phyloP scores from a whole-genome alignment of 805 yeast species.

The Yamadazyma nakazawae region DNA sequence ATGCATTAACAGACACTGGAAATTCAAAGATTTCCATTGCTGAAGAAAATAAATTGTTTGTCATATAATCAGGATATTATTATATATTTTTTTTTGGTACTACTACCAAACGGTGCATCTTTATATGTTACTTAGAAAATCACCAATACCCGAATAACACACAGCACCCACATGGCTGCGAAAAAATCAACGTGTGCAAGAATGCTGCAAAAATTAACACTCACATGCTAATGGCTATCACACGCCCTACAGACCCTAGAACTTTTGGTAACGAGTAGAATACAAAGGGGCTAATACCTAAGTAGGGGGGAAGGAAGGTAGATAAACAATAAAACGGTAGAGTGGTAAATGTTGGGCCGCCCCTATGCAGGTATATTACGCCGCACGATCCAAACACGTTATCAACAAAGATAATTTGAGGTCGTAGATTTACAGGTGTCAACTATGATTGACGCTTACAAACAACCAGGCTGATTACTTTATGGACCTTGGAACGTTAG shows the following conservation, averaged over 20 bases:
- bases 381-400: background rate
- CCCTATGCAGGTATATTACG: background rate
- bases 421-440: background rate
- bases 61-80: background rate
- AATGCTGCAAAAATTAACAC: background rate
- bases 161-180: slow-evolving; percentile 10
- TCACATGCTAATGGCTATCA: background rate
- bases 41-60: background rate
- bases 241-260: background rate
- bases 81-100: too few relatives aligned
- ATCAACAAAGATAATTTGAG: background rate
- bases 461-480: background rate
- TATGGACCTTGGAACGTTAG: too few relatives aligned
- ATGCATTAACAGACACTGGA: background rate
- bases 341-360: slow-evolving; percentile 2
- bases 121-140: too few relatives aligned
- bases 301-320: background rate
- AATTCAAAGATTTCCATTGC: slow-evolving; percentile 7
- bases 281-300: background rate
- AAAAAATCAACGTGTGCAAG: slow-evolving; percentile 4
- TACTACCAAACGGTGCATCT: background rate
- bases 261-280: background rate
- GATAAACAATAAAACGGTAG: background rate
- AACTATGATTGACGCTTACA: background rate
- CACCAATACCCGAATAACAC: background rate